Conservation (phyloP, 192 early-diverging fungal species). For the Glomus cerebriforme region DNA sequence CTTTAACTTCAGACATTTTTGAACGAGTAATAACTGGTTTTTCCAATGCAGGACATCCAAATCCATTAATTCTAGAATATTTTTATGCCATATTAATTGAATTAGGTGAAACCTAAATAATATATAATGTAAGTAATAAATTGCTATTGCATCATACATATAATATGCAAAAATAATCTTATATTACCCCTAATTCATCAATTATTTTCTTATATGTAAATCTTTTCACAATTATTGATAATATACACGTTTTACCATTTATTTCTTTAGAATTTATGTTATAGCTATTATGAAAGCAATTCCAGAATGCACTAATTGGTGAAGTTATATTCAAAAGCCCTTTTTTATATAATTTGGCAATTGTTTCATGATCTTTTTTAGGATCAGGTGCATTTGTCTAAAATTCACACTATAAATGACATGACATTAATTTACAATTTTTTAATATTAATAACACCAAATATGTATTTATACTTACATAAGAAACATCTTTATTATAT, state of each 20-base stretch:
- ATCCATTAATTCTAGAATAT: too few relatives aligned
- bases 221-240: too few relatives aligned
- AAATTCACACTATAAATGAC: not conserved
- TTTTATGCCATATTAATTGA: too few relatives aligned
- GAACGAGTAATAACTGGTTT: not conserved
- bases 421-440: not conserved
- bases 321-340: not conserved
- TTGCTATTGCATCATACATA: not conserved
- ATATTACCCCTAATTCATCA: not conserved
- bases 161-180: not conserved
- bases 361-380: not conserved
- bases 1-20: not conserved
- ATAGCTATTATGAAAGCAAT: not conserved
- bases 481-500: not conserved
- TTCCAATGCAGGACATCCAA: not conserved
- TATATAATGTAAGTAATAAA: not conserved
- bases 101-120: too few relatives aligned
- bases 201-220: not conserved
- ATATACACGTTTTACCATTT: too few relatives aligned
- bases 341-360: not conserved
- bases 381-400: not conserved
- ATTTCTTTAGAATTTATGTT: too few relatives aligned
- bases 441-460: too few relatives aligned
- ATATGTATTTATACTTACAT: not conserved
- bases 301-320: not conserved